Conservation (phyloP, 1,284 basidiomycete genomes). For the Ceratorhiza oryzae-sativae region DNA sequence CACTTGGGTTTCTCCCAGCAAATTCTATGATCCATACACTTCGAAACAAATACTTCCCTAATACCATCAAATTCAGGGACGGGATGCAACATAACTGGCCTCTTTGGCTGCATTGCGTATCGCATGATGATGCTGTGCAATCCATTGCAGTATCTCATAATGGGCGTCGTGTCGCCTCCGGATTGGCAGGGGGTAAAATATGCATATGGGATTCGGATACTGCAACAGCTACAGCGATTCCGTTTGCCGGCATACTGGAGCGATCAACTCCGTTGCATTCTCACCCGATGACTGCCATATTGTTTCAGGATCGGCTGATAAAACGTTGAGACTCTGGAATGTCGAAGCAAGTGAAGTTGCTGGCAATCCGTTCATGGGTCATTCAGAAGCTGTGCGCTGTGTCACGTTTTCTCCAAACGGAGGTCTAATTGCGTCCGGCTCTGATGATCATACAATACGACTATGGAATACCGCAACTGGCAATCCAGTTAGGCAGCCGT, state of each 20-base stretch:
- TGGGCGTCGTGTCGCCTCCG: constrained; percentile 7
- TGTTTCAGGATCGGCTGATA: constrained; percentile 10
- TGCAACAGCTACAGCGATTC: not conserved
- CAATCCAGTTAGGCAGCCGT: not conserved
- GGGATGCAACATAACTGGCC: not conserved
- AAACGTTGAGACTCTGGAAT: constrained; percentile 14
- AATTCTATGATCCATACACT: not conserved
- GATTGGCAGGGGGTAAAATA: constrained; percentile 8
- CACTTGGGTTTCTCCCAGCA: constrained; percentile 7
- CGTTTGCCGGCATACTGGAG: constrained; percentile 24
- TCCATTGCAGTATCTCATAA: not conserved
- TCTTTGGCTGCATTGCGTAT: constrained; percentile 1
- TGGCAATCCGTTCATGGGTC: not conserved
- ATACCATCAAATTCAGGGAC: not conserved
- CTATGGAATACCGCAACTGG: constrained; percentile 14
- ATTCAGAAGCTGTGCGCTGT: not conserved
- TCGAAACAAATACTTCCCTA: not conserved
- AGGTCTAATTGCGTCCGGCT: constrained; percentile 22
- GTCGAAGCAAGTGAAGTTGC: too few relatives aligned
- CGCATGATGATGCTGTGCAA: not conserved
- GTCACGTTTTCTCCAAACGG: constrained; percentile 13
- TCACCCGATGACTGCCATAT: constrained; percentile 32
- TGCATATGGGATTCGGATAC: constrained; percentile 33
- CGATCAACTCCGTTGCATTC: constrained; percentile 22
- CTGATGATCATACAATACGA: constrained; percentile 24